Evolutionary conservation across 169 alveolate species (phyloP).

Genomic region (Plasmodium gaboni): DNA sequence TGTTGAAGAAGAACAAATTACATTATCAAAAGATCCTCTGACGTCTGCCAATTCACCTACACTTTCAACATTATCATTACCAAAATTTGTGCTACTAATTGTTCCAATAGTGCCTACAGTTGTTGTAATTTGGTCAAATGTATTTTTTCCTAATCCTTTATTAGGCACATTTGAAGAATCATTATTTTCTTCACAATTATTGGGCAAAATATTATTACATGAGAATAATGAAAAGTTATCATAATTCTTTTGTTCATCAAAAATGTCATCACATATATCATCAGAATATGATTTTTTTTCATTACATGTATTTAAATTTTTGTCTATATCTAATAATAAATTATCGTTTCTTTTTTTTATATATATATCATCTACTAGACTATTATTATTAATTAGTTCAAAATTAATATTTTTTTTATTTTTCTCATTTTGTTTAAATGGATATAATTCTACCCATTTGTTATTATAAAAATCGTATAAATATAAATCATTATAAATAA

Average conservation of each 20-base stretch:
- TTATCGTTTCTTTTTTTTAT: not conserved
- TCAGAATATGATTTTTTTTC: not conserved
- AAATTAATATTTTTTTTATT: not conserved
- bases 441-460: constrained; percentile 56
- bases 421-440: not conserved
- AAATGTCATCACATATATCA: not conserved
- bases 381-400: not conserved
- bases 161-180: too few relatives aligned
- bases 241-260: not conserved
- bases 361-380: not conserved
- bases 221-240: constrained; percentile 2
- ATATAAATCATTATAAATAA: constrained; percentile 70
- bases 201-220: not conserved
- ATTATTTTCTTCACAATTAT: not conserved
- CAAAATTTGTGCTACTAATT: too few relatives aligned
- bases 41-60: too few relatives aligned
- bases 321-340: not conserved
- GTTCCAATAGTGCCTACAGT: too few relatives aligned
- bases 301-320: not conserved
- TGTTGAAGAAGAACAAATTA: too few relatives aligned
- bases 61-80: too few relatives aligned
- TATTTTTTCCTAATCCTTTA: too few relatives aligned
- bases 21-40: too few relatives aligned
- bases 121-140: too few relatives aligned
- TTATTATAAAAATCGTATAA: constrained; percentile 69